Evolutionary conservation across 2,329 filamentous ascomycete genomes (phyloP), one percentile per base, ranked within the genome.

Genomic region (Metarhizium humberi): DNA sequence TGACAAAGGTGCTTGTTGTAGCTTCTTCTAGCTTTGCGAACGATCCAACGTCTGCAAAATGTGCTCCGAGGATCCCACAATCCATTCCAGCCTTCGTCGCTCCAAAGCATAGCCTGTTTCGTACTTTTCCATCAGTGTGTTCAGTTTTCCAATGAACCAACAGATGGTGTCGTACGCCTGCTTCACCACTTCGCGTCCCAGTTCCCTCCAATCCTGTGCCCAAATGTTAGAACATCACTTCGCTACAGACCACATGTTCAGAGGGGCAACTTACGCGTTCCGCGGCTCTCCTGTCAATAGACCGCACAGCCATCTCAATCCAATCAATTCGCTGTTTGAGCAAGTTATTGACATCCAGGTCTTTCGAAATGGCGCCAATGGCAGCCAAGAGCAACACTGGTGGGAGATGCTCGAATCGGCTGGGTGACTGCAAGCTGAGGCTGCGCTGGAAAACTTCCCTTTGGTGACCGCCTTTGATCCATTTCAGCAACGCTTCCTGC

Each of bases 401-500:
- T 50, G 81, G 81, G 52, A 87, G 67, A 36, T 77, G 76, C 55
- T 76, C 76, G 56, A 87, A 74, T 58, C 73, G 73, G 59, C 60
- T 59, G 0, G 72, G 67, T 4, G 69, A 67, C 54, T 71, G 72
- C 4, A 67, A 64, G 58, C 69, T 68, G 11, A 75, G 62, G 58
- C 71, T 71, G 36, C 69, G 69, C 36, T 78, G 75, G 67, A 86
- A 88, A 52, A 87, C 78, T 57, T 84, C 80, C 56, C 84, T 77
- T 65, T 84, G 79, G 38, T 80, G 77, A 16, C 77, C 78, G 60
- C 78, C 79, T 68, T 88, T 84, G 55, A 87, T 78, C 84, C 84
- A 87, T 57, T 80, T 79, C 55, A 87, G 77, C 66, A 85, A 77
- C 46, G 81, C 85, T 53, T 81, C 78, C 63, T 87, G 84, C 55